phyloP scores from a whole-genome alignment of 2,329 filamentous ascomycete species.

The Calonectria montana region DNA sequence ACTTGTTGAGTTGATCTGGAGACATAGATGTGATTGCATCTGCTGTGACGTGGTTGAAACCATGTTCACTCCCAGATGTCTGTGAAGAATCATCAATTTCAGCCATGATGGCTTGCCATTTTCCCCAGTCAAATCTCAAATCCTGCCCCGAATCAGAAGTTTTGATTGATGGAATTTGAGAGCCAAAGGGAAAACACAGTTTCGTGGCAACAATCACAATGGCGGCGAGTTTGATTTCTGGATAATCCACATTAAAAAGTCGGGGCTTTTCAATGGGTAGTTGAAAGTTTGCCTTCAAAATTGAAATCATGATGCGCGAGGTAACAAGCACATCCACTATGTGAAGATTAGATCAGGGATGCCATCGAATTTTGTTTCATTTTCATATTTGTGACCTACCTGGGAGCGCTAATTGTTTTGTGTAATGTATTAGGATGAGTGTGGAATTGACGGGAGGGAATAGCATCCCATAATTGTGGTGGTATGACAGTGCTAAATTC shows the following conservation, averaged over 20 bases:
- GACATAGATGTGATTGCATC: conserved; percentile 72
- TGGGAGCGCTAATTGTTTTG: conserved; percentile 80
- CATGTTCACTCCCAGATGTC: conserved; percentile 19
- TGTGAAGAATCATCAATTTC: conserved; percentile 28
- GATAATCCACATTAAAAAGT: conserved; percentile 67
- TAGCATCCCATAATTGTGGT: conserved; percentile 73
- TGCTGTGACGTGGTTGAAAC: conserved; percentile 68
- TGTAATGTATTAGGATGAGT: conserved; percentile 75
- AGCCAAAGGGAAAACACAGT: conserved; percentile 80
- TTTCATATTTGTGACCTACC: conserved; percentile 57
- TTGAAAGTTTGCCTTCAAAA: conserved; percentile 61
- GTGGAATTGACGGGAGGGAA: conserved; percentile 80
- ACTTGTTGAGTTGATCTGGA: conserved; percentile 71
- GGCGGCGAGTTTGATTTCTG: conserved; percentile 80
- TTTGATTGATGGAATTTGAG: conserved; percentile 54
- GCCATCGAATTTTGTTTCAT: no score
- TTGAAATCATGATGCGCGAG: conserved; percentile 57
- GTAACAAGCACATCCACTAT: conserved; percentile 64
- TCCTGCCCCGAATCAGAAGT: conserved; percentile 25
- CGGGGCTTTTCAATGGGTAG: conserved; percentile 63
- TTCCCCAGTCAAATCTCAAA: conserved; percentile 72
- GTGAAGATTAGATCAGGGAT: conserved; percentile 41
- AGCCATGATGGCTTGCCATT: conserved; percentile 70
- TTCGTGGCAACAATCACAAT: conserved; percentile 82
- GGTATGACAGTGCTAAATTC: conserved; percentile 72